A percentile compares a stretch with the other conserved stretches of the same genome.
Conservation (phyloP, 495 filamentous ascomycete genomes). For the Hypoxylon crocopeplum region DNA sequence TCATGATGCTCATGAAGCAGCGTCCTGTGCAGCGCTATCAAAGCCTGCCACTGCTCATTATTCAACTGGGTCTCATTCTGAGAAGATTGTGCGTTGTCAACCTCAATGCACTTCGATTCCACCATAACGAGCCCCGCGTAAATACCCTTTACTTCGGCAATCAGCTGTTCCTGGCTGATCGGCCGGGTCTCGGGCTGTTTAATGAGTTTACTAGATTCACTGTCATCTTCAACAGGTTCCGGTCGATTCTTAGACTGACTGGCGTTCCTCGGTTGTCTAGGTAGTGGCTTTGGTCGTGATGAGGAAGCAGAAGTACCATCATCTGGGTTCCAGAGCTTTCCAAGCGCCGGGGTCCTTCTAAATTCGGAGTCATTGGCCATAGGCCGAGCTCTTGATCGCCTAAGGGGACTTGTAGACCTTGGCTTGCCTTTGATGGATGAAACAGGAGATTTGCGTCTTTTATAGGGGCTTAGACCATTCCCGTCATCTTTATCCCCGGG, state of each 20-base stretch:
- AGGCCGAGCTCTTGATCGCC: conserved; percentile 35
- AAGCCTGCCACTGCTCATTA: conserved; percentile 69
- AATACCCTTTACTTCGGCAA: conserved; percentile 70
- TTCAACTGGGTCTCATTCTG: conserved; percentile 52
- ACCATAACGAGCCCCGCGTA: conserved; percentile 75
- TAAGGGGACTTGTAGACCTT: conserved; percentile 29
- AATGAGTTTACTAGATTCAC: conserved; percentile 27
- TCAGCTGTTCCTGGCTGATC: conserved; percentile 71
- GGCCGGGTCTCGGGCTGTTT: conserved; percentile 56
- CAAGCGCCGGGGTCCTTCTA: conserved; percentile 35
- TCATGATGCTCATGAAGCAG: conserved; percentile 81
- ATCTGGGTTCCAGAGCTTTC: conserved; percentile 47
- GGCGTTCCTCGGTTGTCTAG: conserved; percentile 5
- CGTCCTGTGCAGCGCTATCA: conserved; percentile 74
- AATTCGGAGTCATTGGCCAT: conserved; percentile 13
- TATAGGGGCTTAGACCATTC: conserved; percentile 22
- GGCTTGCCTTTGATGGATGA: conserved; percentile 13
- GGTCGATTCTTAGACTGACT: conserved; percentile 7
- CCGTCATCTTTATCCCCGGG: conserved; percentile 1
- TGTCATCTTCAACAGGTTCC: conserved; percentile 31
- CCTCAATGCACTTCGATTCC: conserved; percentile 73
- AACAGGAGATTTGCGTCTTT: conserved; percentile 34
- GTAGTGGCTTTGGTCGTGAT: conserved; percentile 20
- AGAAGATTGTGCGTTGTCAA: conserved; percentile 65
- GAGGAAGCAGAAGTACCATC: conserved; percentile 31